A percentile compares a stretch with the other conserved stretches of the same genome.
phyloP scores from a whole-genome alignment of 2,329 filamentous ascomycete genomes.

The Blastomyces emzantsi region DNA sequence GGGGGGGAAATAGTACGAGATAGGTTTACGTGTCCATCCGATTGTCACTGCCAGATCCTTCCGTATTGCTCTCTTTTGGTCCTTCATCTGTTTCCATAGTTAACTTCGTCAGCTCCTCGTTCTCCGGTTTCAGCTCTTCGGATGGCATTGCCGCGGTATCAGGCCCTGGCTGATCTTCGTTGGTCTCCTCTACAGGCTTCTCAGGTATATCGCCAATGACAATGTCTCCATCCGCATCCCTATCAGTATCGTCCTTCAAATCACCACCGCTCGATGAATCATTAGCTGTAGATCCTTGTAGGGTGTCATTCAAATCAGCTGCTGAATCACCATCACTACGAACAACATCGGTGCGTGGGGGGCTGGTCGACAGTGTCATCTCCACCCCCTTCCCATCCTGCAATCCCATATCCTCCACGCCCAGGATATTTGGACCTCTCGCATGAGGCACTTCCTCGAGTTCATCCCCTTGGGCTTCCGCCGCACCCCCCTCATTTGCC shows the following conservation, averaged over 20 bases:
- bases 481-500: conserved; percentile 15
- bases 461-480: conserved; percentile 38
- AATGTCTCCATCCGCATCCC: conserved; percentile 35
- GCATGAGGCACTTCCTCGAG: conserved; percentile 64
- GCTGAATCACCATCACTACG: conserved; percentile 17
- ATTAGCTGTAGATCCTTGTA: conserved; percentile 14
- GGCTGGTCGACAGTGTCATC: conserved; percentile 26
- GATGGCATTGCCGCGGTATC: not conserved
- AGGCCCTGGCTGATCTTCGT: not conserved
- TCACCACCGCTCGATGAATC: conserved; percentile 10
- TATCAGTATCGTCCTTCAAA: conserved; percentile 13
- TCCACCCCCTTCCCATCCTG: conserved; percentile 48
- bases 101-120: not conserved
- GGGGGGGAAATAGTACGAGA: not conserved
- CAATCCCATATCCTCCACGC: conserved; percentile 75
- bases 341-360: conserved; percentile 17
- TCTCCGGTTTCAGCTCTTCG: not conserved
- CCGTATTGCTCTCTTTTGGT: not conserved
- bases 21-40: not conserved
- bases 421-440: conserved; percentile 74
- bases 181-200: not conserved
- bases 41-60: not conserved
- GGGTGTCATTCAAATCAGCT: conserved; percentile 12
- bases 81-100: not conserved
- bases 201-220: conserved; percentile 26